Evolutionary conservation across 345 rosid genomes (phyloP).

Genomic region (Conringia planisiliqua): DNA sequence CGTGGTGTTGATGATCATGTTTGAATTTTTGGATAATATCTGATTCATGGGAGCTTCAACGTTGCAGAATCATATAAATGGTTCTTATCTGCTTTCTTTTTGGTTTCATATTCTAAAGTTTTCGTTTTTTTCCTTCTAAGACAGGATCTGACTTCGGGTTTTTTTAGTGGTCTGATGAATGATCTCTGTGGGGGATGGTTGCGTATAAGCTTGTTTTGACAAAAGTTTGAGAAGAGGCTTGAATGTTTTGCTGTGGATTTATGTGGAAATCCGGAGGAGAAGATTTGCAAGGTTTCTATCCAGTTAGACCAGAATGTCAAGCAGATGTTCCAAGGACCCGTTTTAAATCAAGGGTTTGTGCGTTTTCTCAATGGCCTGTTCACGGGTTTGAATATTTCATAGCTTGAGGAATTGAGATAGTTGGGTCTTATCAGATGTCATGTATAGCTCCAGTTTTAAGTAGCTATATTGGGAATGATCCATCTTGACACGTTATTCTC

Average conservation of each 20-base stretch:
- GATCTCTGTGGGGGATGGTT: constrained; percentile 9
- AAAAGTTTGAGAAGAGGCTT: neutral
- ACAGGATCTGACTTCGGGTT: neutral
- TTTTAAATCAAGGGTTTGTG: constrained; percentile 64
- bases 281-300: constrained; percentile 72
- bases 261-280: constrained; percentile 51
- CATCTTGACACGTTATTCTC: neutral
- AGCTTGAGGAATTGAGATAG: neutral
- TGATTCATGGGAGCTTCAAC: neutral
- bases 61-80: neutral
- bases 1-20: neutral
- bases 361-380: neutral
- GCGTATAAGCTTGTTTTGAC: neutral
- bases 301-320: constrained; percentile 63
- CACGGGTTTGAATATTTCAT: neutral
- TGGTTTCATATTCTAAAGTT: neutral
- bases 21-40: neutral
- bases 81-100: neutral
- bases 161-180: constrained; percentile 1
- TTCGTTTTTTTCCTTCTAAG: neutral
- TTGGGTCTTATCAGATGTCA: too few species aligned
- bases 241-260: constrained; percentile 42
- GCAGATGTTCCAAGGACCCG: constrained; percentile 68
- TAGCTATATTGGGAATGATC: neutral
- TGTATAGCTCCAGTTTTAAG: neutral